phyloP scores from a whole-genome alignment of 805 yeast species.

The Torulaspora quercuum region DNA sequence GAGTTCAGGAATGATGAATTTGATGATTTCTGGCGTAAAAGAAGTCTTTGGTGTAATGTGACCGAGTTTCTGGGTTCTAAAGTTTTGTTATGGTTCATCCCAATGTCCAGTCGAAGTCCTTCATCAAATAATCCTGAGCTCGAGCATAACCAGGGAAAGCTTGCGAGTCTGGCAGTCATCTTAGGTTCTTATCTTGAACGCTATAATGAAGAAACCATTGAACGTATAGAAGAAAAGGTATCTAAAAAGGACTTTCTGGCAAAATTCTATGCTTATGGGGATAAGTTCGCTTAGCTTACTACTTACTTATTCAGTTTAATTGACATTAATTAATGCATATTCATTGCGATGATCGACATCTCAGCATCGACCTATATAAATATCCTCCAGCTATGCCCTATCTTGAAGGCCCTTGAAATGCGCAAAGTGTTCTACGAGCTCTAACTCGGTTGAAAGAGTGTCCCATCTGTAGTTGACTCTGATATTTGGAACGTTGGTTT shows the following conservation, averaged over 20 bases:
- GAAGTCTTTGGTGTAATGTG: constrained; percentile 25
- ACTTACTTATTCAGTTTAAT: not conserved
- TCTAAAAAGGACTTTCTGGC: constrained; percentile 12
- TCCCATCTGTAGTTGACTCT: constrained; percentile 82
- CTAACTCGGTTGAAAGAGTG: constrained; percentile 68
- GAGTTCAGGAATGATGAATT: constrained; percentile 33
- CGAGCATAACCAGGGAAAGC: constrained; percentile 10
- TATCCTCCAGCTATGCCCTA: no score
- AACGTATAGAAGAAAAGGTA: constrained; percentile 12
- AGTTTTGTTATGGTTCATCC: constrained; percentile 33
- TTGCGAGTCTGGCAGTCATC: constrained; percentile 14
- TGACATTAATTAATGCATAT: no score
- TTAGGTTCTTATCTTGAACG: constrained; percentile 15
- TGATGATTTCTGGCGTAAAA: constrained; percentile 25
- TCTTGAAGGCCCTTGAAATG: constrained; percentile 16
- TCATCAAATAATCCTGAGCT: constrained; percentile 4
- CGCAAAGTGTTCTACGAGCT: constrained; percentile 60
- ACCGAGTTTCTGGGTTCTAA: constrained; percentile 32
- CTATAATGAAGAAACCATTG: constrained; percentile 8
- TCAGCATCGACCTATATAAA: no score
- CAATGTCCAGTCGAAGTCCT: constrained; percentile 21
- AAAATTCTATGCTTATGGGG: constrained; percentile 17
- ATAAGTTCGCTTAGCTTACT: constrained; percentile 3
- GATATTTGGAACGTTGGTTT: constrained; percentile 91
- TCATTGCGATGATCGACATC: no score